Evolutionary conservation across 1,139 yeast genomes (phyloP).

Genomic region (Hyphopichia khmerensis): DNA sequence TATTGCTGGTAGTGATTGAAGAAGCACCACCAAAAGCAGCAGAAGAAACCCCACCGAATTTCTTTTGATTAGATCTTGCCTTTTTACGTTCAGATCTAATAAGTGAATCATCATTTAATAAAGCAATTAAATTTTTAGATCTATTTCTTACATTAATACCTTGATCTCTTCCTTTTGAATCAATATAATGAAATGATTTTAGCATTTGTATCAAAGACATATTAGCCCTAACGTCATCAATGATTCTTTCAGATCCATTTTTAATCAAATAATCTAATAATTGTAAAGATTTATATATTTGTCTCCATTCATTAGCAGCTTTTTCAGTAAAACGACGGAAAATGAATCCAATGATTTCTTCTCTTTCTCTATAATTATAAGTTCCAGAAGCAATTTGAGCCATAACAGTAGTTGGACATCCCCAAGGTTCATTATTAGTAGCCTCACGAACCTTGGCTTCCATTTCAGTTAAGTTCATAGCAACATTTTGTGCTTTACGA

Average conservation of each 20-base stretch:
- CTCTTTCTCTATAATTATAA: conserved; percentile 79
- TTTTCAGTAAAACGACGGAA: conserved; percentile 89
- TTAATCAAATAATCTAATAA: conserved; percentile 86
- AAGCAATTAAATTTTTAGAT: conserved; percentile 68
- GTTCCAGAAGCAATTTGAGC: conserved; percentile 94
- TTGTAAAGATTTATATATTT: conserved; percentile 90
- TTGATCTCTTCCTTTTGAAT: conserved; percentile 92
- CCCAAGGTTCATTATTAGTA: conserved; percentile 99
- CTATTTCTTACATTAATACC: conserved; percentile 94
- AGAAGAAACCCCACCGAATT: conserved; percentile 69
- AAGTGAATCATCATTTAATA: conserved; percentile 73
- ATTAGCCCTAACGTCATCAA: conserved; percentile 90
- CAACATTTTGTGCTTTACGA: conserved; percentile 96
- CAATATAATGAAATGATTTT: conserved; percentile 90
- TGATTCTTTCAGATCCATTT: conserved; percentile 91
- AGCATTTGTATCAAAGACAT: conserved; percentile 82
- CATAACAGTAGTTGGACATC: conserved; percentile 92
- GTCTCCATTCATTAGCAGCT: conserved; percentile 97
- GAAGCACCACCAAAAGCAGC: conserved; percentile 53
- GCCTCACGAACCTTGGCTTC: conserved; percentile 97
- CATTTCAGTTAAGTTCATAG: conserved; percentile 91
- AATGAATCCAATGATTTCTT: conserved; percentile 69
- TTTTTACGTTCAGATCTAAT: conserved; percentile 85
- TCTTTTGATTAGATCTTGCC: conserved; percentile 80
- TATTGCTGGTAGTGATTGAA: conserved; percentile 33